phyloP scores from a whole-genome alignment of 768 basidiomycete species.

The Mycena amicta region DNA sequence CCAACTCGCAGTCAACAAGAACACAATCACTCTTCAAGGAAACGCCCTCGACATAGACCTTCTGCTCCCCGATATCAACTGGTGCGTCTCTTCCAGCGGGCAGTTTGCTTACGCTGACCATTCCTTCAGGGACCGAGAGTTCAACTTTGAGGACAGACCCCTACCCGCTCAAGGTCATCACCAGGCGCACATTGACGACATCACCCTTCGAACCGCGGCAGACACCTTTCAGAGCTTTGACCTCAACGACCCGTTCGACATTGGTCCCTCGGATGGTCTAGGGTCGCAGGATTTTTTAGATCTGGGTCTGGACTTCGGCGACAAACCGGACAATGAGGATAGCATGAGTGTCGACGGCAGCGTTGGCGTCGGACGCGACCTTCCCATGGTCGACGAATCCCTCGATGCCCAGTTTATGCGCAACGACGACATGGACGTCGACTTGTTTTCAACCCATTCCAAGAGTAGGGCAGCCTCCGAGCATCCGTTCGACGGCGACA shows the following conservation, averaged over 20 bases:
- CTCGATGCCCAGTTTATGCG: conserved; percentile 65
- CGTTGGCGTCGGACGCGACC: conserved; percentile 79
- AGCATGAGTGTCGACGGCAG: conserved; percentile 60
- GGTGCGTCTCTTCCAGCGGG: conserved; percentile 59
- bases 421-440: conserved; percentile 54
- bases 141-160: conserved; percentile 62
- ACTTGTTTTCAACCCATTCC: conserved; percentile 60
- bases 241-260: conserved; percentile 73
- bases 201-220: conserved; percentile 80
- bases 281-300: conserved; percentile 86
- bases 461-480: conserved; percentile 67
- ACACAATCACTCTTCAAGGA: conserved; percentile 84
- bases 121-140: conserved; percentile 75
- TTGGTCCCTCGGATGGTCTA: conserved; percentile 80
- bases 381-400: conserved; percentile 54
- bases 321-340: conserved; percentile 48
- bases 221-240: conserved; percentile 66
- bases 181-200: conserved; percentile 83
- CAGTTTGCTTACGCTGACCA: no score
- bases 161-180: conserved; percentile 73
- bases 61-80: conserved; percentile 77
- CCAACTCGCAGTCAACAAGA: conserved; percentile 82
- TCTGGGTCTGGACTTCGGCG: conserved; percentile 78
- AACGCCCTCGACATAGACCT: conserved; percentile 81
- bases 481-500: conserved; percentile 61